These are phyloP conservation scores for Pseudonitzschia delicatissima DNA, from an alignment of 108 stramenopile species.

Conservation along the genomic window DNA sequence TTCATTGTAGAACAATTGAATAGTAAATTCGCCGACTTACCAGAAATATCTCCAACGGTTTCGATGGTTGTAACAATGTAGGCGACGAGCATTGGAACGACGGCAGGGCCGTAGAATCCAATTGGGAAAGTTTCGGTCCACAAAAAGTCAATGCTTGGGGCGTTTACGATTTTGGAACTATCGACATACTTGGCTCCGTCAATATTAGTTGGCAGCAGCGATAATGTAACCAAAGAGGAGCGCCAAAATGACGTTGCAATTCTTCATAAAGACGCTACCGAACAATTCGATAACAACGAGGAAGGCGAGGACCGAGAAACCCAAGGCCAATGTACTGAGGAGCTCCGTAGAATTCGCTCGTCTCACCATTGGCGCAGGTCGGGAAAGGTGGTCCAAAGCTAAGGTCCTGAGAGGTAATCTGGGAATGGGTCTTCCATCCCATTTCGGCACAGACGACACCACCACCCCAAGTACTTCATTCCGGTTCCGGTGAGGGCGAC, in stretches of 20 bases:
- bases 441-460: conserved; percentile 80
- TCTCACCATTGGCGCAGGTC: conserved; percentile 42
- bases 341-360: conserved; percentile 37
- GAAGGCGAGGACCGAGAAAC: conserved; percentile 45
- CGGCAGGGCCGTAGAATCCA: conserved; percentile 36
- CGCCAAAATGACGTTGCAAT: conserved; percentile 29
- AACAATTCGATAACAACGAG: conserved; percentile 49
- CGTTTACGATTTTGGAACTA: conserved; percentile 27
- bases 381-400: conserved; percentile 35
- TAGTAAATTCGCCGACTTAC: background rate
- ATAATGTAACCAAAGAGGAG: conserved; percentile 36
- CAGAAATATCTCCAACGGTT: conserved; percentile 52
- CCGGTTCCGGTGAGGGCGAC: conserved; percentile 76
- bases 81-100: conserved; percentile 44
- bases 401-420: conserved; percentile 29
- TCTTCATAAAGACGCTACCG: conserved; percentile 33
- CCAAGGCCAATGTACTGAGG: conserved; percentile 67
- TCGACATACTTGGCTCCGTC: conserved; percentile 26
- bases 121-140: conserved; percentile 53
- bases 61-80: conserved; percentile 49
- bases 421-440: conserved; percentile 60
- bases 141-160: conserved; percentile 38
- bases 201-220: conserved; percentile 19
- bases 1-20: background rate
- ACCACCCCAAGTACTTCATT: conserved; percentile 87